Conservation (phyloP, 2,329 filamentous ascomycete species). For the Cadophora sp. region DNA sequence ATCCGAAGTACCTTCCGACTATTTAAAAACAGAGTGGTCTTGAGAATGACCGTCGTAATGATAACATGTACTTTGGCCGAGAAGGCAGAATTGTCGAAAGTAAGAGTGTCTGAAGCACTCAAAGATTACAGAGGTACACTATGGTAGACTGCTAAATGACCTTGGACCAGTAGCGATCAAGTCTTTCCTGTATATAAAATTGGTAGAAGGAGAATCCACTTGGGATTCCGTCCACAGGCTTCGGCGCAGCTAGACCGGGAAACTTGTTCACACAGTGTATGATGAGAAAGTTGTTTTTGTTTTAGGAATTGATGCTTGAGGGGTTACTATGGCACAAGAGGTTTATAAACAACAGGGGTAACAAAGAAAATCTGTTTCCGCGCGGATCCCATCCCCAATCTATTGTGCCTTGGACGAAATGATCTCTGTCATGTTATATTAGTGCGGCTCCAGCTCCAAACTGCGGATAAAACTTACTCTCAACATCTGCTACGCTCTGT, state of each 20-base stretch:
- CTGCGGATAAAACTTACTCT: constrained; percentile 69
- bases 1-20: too few species aligned
- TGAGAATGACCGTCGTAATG: too few species aligned
- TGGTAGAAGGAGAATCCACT: not conserved
- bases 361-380: constrained; percentile 57
- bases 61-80: too few species aligned
- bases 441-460: constrained; percentile 38
- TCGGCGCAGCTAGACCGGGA: not conserved
- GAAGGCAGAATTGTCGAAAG: not conserved
- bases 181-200: too few species aligned
- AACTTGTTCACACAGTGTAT: not conserved
- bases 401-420: constrained; percentile 70
- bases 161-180: too few species aligned
- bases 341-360: constrained; percentile 59
- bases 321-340: constrained; percentile 64
- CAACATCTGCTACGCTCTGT: constrained; percentile 94
- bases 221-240: not conserved
- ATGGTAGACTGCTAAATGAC: too few species aligned
- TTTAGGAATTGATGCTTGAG: constrained; percentile 10
- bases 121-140: too few species aligned
- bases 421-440: constrained; percentile 57
- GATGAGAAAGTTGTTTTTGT: too few species aligned
- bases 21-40: too few species aligned
- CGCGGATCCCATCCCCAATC: constrained; percentile 47
- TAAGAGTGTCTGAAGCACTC: not conserved